Evolutionary conservation across 140 eudicot species (phyloP), one percentile per base, ranked within the genome.

Genomic region (Senecio squalidus): DNA sequence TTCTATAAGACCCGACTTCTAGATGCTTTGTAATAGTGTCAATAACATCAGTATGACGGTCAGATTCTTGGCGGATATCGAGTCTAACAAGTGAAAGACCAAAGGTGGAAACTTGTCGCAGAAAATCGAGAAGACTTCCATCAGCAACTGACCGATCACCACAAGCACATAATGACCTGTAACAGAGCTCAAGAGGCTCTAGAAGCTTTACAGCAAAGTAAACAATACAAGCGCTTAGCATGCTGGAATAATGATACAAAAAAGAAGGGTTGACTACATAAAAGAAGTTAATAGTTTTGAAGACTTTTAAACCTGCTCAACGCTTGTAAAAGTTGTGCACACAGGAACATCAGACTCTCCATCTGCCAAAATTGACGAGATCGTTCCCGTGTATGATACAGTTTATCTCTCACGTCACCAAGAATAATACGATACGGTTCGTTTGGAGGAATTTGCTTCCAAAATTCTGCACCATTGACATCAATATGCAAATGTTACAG

Each of bases 381-480:
- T 9, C 82, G 84, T 62, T 89, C 97, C 17, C 95, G 92, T 1
- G 92, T 84, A 62, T 89, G 61, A 65, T 84, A 89, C 24, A 89
- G 74, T 70, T 80, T 82, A 74, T 89, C 97, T 80, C 97, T 84
- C 77, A 89, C 95, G 29, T 79, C 83, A 55, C 80, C 88, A 50
- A 89, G 95, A 72, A 89, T 73, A 21, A 89, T 82, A 66, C 97
- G 92, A 28, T 89, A 89, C 13, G 97, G 95, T 74, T 89, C 95
- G 38, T 61, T 89, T 27, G 82, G 83, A 6, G 95, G 95, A 62
- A 82, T 57, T 69, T 79, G 81, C 71, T 89, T 89, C 97, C 97
- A 89, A 48, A 89, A 89, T 69, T 89, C 97, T 83, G 92, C 9
- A 43, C 17, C 16, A 53, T 57, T 64, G 16, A 27, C 51, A 38